These are phyloP conservation scores for Hansenula lynferdii DNA, from an alignment of 1,139 yeast genomes.

Conservation along the genomic window DNA sequence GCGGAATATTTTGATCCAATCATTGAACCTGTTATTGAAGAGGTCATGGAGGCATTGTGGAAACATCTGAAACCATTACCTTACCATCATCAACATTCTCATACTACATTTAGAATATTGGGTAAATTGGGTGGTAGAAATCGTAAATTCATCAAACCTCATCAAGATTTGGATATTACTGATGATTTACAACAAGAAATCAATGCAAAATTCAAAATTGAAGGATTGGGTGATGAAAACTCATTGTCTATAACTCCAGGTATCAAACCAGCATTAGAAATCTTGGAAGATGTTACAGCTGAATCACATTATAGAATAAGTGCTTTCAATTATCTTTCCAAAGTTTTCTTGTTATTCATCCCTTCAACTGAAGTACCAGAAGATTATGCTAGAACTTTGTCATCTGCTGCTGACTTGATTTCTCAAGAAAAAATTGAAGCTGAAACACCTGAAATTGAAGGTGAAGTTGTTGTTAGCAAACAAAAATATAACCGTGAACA, in stretches of 20 bases:
- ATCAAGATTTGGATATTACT: conserved; percentile 54
- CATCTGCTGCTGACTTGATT: conserved; percentile 45
- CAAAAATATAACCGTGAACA: conserved; percentile 45
- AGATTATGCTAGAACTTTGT: conserved; percentile 42
- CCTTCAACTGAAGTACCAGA: conserved; percentile 62
- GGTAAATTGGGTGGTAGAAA: conserved; percentile 98
- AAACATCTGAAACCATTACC: conserved; percentile 89
- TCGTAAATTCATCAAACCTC: conserved; percentile 76
- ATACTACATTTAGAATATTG: conserved; percentile 85
- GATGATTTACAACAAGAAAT: conserved; percentile 64
- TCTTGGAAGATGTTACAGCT: conserved; percentile 64
- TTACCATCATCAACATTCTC: conserved; percentile 85
- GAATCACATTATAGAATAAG: conserved; percentile 66
- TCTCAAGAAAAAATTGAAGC: conserved; percentile 38
- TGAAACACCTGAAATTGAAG: conserved; percentile 34
- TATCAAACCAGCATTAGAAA: conserved; percentile 59
- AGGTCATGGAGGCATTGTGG: conserved; percentile 92
- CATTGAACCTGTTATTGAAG: conserved; percentile 91
- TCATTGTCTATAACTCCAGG: conserved; percentile 84
- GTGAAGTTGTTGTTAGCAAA: conserved; percentile 46
- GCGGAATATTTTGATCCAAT: conserved; percentile 97
- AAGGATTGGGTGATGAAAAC: conserved; percentile 58
- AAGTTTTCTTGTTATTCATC: conserved; percentile 64
- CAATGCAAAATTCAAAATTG: conserved; percentile 61
- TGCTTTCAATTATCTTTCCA: conserved; percentile 69